These are phyloP conservation scores for Auricularia cornea DNA, from an alignment of 768 basidiomycete genomes.

Conservation along the genomic window DNA sequence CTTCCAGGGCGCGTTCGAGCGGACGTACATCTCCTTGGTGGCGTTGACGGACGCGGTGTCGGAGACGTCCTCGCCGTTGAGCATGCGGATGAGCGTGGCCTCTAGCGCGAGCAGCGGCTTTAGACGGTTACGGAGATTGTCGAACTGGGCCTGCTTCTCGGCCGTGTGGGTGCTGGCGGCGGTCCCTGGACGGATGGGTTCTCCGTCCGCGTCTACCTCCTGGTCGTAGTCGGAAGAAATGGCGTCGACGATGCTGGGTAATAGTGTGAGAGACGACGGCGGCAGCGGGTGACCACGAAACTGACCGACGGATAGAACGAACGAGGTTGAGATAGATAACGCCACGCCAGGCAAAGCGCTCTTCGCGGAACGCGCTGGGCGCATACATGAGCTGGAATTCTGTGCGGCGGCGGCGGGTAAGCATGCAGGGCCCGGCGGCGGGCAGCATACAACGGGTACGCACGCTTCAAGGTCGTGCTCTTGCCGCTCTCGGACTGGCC, in stretches of 20 bases:
- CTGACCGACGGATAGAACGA: constrained; percentile 66
- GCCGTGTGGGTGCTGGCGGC: not conserved
- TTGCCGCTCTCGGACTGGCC: constrained; percentile 89
- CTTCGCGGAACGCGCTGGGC: constrained; percentile 66
- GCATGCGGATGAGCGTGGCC: constrained; percentile 46
- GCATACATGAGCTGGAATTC: constrained; percentile 81
- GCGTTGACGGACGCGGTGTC: constrained; percentile 48
- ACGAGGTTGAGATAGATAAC: constrained; percentile 86
- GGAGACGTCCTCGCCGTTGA: constrained; percentile 48
- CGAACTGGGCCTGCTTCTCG: not conserved
- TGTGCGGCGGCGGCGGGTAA: constrained; percentile 25
- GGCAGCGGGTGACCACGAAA: too few species aligned
- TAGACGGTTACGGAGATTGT: constrained; percentile 27
- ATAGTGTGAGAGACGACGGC: not conserved
- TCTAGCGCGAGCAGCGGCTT: constrained; percentile 66
- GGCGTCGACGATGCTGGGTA: constrained; percentile 59
- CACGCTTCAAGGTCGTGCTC: constrained; percentile 57
- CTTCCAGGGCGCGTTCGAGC: constrained; percentile 13
- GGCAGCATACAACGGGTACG: not conserved
- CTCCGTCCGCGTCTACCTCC: not conserved
- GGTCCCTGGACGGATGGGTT: not conserved
- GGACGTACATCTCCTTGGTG: constrained; percentile 52
- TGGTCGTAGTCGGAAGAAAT: constrained; percentile 56
- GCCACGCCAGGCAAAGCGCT: constrained; percentile 77
- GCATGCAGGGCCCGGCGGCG: constrained; percentile 3